These are phyloP conservation scores for Talaromyces piceae DNA, from an alignment of 2,329 filamentous ascomycete genomes.

Conservation along the genomic window DNA sequence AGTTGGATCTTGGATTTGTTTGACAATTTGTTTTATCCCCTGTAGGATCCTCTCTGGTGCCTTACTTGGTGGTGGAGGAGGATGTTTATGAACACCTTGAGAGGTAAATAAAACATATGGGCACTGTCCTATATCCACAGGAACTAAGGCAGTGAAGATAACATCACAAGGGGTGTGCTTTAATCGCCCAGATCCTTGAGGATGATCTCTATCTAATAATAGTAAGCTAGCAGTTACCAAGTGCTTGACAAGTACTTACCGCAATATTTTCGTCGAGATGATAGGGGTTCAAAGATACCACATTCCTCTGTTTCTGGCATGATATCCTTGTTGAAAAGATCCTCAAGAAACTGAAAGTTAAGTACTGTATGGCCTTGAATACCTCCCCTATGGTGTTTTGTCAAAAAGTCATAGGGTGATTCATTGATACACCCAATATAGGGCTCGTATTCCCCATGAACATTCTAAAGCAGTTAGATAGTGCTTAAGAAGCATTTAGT, in stretches of 20 bases:
- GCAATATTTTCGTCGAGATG: not conserved
- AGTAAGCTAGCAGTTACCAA: not conserved
- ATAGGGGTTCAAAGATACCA: not conserved
- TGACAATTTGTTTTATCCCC: not conserved
- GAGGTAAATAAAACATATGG: not conserved
- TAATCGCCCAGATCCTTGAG: not conserved
- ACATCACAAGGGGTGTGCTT: not conserved
- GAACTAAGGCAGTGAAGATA: not conserved
- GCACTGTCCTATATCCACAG: not conserved
- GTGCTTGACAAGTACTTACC: not conserved
- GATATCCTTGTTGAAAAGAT: not conserved
- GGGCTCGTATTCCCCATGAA: too few species aligned
- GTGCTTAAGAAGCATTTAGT: not conserved
- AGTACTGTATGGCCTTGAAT: not conserved
- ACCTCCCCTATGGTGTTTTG: not conserved
- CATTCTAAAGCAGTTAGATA: too few species aligned
- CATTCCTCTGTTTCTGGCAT: not conserved
- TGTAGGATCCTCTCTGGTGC: not conserved
- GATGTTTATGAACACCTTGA: not conserved
- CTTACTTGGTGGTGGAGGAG: not conserved
- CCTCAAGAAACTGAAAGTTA: not conserved
- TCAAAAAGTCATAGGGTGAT: too few species aligned
- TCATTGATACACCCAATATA: too few species aligned
- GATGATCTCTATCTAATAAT: not conserved
- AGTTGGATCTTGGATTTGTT: not conserved